Conservation (phyloP, 805 yeast genomes). For the Torulaspora delbrueckii region DNA sequence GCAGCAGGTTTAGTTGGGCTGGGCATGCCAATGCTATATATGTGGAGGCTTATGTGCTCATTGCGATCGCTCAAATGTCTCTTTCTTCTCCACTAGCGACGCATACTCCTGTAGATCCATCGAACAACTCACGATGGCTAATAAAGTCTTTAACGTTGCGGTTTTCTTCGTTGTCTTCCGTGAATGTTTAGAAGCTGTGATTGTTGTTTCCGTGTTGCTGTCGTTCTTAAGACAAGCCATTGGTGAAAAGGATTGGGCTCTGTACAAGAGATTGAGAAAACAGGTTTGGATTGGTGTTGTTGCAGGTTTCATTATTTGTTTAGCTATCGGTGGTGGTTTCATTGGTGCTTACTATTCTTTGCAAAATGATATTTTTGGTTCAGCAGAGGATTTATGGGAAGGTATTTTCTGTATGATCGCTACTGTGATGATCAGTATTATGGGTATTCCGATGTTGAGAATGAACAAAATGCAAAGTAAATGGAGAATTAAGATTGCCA, state of each 20-base stretch:
- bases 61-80: background rate
- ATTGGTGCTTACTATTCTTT: slow-evolving; percentile 87
- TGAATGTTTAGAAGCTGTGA: slow-evolving; percentile 89
- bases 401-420: slow-evolving; percentile 92
- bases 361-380: slow-evolving; percentile 77
- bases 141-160: slow-evolving; percentile 43
- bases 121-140: slow-evolving; percentile 6
- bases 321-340: slow-evolving; percentile 84
- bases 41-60: background rate
- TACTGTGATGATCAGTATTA: slow-evolving; percentile 76
- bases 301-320: slow-evolving; percentile 70
- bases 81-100: background rate
- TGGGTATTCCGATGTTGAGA: slow-evolving; percentile 97
- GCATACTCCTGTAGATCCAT: background rate
- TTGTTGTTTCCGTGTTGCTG: slow-evolving; percentile 83
- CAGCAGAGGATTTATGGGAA: slow-evolving; percentile 94
- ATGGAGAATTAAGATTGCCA: slow-evolving; percentile 94
- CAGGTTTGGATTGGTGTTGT: slow-evolving; percentile 88
- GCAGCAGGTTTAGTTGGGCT: background rate
- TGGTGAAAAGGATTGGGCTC: slow-evolving; percentile 46
- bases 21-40: background rate
- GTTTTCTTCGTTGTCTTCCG: slow-evolving; percentile 89
- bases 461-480: slow-evolving; percentile 93
- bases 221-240: slow-evolving; percentile 90
- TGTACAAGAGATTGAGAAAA: slow-evolving; percentile 57